Evolutionary conservation across 208 protist species (phyloP).

Genomic region (Acanthamoeba triangularis): DNA sequence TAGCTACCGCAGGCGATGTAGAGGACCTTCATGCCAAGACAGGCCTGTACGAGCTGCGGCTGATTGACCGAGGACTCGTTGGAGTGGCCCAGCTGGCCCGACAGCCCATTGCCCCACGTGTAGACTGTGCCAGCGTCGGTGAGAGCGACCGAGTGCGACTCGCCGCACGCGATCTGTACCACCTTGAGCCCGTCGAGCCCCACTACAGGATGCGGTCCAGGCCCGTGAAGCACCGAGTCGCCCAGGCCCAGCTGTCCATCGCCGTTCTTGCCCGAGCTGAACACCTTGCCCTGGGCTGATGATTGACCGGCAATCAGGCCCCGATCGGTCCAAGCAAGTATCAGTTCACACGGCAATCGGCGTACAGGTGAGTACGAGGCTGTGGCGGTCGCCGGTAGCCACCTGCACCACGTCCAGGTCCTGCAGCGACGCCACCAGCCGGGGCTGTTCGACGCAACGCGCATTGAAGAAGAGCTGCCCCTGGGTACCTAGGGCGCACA

Average conservation of each 20-base stretch:
- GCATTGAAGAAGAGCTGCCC: background rate
- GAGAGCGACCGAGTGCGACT: background rate
- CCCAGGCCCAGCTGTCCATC: conserved; percentile 7
- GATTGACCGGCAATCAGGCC: no score
- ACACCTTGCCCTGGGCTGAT: background rate
- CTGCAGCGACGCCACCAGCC: background rate
- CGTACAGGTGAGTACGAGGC: background rate
- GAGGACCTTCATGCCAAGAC: background rate
- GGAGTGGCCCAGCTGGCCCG: background rate
- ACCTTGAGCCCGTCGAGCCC: background rate
- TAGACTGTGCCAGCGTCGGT: background rate
- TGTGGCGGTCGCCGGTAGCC: background rate
- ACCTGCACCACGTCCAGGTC: background rate
- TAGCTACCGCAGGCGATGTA: conserved; percentile 27
- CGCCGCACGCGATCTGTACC: background rate
- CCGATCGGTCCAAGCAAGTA: no score
- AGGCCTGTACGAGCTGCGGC: background rate
- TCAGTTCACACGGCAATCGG: no score
- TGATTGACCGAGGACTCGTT: background rate
- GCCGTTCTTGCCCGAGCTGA: conserved; percentile 1
- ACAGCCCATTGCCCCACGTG: background rate
- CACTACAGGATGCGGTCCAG: background rate
- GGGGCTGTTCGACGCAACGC: background rate
- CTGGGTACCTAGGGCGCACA: background rate
- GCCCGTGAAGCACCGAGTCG: background rate